phyloP scores from a whole-genome alignment of 2,329 filamentous ascomycete genomes.

The Passalora sequoiae region DNA sequence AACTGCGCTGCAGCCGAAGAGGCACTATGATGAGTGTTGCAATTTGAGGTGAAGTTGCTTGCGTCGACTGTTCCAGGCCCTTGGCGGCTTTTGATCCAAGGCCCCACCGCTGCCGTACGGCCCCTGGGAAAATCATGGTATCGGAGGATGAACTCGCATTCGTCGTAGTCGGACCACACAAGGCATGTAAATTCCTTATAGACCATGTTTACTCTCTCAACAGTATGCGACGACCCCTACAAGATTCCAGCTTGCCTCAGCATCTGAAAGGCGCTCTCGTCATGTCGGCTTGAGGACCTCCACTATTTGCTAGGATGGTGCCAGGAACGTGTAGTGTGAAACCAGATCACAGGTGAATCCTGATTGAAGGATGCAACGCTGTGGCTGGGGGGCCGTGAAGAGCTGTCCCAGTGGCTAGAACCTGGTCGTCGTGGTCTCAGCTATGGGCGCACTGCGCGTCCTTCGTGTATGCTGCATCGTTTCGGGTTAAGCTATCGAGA shows the following conservation, averaged over 20 bases:
- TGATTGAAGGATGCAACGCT: not conserved
- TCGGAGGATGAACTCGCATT: not conserved
- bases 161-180: not conserved
- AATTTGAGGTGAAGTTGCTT: not conserved
- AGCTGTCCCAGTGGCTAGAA: not conserved
- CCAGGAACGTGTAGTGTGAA: not conserved
- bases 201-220: too few relatives aligned
- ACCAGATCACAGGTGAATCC: not conserved
- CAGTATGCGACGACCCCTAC: too few relatives aligned
- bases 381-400: not conserved
- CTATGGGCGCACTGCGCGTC: not conserved
- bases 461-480: not conserved
- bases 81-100: not conserved
- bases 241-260: too few relatives aligned
- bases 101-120: not conserved
- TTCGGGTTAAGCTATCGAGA: not conserved
- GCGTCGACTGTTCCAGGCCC: not conserved
- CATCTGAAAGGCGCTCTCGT: too few relatives aligned
- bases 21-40: not conserved
- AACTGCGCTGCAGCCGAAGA: not conserved
- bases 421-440: not conserved
- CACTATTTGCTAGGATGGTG: not conserved
- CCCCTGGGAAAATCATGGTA: not conserved
- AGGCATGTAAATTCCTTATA: too few relatives aligned
- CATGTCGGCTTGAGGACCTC: too few relatives aligned